These are phyloP conservation scores for Fusarium sp. DNA, from an alignment of 2,329 filamentous ascomycete species.

Conservation along the genomic window DNA sequence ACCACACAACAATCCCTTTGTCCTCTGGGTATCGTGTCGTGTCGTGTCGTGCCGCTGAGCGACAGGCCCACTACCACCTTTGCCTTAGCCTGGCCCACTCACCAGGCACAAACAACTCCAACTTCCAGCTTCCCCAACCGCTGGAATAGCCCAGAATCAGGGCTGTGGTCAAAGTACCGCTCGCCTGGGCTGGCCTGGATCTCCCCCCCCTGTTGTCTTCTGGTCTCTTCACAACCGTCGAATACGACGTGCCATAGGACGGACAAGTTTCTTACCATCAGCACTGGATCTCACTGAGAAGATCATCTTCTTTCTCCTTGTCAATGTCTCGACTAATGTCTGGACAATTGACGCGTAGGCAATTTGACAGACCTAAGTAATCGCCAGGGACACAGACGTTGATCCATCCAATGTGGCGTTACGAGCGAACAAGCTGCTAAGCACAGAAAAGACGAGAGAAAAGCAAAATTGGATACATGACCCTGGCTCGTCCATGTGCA, in stretches of 20 bases:
- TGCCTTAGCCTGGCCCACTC: conserved; percentile 3
- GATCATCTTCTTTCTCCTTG: neutral
- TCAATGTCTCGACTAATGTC: neutral
- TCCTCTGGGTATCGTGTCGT: neutral
- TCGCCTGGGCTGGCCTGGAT: conserved; percentile 21
- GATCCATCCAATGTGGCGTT: conserved; percentile 36
- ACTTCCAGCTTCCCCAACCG: conserved; percentile 16
- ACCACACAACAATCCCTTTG: conserved; percentile 19
- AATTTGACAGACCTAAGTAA: neutral
- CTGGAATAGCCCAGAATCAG: neutral
- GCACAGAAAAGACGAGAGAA: conserved; percentile 6
- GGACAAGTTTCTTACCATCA: neutral
- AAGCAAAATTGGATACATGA: neutral
- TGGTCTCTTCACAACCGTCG: neutral
- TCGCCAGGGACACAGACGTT: conserved; percentile 31
- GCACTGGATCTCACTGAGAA: conserved; percentile 1
- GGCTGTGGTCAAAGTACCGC: conserved; percentile 10
- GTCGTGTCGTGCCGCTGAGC: conserved; percentile 15
- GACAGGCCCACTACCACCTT: conserved; percentile 2
- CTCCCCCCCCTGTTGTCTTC: conserved; percentile 4
- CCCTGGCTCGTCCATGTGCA: conserved; percentile 27
- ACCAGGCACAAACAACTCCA: conserved; percentile 21
- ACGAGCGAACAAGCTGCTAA: conserved; percentile 34
- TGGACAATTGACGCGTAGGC: neutral
- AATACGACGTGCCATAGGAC: neutral